phyloP scores from a whole-genome alignment of 139 green algal species.

The Chloropicon primus region DNA sequence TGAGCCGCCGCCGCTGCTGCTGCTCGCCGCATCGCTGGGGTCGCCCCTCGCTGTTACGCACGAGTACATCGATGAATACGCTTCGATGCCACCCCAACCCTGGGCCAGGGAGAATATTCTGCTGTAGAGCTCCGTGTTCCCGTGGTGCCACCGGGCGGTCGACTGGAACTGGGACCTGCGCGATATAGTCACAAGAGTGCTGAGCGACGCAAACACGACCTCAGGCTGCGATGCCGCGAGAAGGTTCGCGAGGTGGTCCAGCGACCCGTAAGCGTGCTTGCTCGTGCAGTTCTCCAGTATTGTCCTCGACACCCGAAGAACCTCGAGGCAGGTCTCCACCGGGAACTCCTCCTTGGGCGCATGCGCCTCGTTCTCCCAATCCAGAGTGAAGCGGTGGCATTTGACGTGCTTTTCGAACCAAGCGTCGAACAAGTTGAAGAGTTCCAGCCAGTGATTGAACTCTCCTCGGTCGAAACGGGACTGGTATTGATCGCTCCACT shows the following conservation, averaged over 20 bases:
- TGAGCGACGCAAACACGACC: constrained; percentile 52
- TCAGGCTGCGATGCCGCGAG: constrained; percentile 43
- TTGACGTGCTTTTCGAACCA: constrained; percentile 55
- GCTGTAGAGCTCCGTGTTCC: constrained; percentile 33
- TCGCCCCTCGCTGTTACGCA: neutral
- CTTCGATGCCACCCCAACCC: constrained; percentile 56
- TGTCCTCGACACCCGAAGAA: constrained; percentile 49
- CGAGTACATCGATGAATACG: neutral
- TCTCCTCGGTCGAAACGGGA: constrained; percentile 36
- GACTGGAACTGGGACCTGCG: constrained; percentile 19
- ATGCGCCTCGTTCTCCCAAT: neutral
- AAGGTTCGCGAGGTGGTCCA: constrained; percentile 63
- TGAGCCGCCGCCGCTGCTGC: neutral
- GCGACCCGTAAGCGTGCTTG: constrained; percentile 75
- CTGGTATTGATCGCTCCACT: neutral
- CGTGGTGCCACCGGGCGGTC: constrained; percentile 34
- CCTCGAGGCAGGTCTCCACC: constrained; percentile 28
- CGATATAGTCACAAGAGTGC: constrained; percentile 47
- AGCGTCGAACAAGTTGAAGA: constrained; percentile 75
- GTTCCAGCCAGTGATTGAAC: constrained; percentile 69
- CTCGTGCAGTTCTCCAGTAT: constrained; percentile 85
- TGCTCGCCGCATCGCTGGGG: neutral
- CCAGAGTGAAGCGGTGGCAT: constrained; percentile 22
- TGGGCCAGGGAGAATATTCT: constrained; percentile 52
- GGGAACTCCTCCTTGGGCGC: constrained; percentile 31